These are phyloP conservation scores for Cordyceps pruinosa DNA, from an alignment of 2,329 filamentous ascomycete species.

Conservation along the genomic window DNA sequence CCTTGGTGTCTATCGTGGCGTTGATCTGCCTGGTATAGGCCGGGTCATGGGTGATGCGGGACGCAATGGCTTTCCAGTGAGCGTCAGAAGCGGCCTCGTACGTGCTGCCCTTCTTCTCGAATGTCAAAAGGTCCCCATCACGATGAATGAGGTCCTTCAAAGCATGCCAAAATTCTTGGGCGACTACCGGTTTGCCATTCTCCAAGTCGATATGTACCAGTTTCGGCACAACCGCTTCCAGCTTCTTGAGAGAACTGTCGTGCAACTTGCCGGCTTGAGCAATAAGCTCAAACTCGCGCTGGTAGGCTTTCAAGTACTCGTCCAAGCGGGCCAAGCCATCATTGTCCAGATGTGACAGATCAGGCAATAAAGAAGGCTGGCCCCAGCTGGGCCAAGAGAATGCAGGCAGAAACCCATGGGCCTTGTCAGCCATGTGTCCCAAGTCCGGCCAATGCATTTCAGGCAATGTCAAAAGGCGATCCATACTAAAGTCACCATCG, in stretches of 20 bases:
- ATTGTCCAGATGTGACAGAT: slow-evolving; percentile 12
- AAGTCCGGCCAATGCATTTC: slow-evolving; percentile 15
- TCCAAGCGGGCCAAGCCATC: slow-evolving; percentile 18
- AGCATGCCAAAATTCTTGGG: slow-evolving; percentile 59
- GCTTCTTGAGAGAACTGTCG: slow-evolving; percentile 31
- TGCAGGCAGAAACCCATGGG: slow-evolving; percentile 12
- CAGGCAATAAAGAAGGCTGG: not conserved
- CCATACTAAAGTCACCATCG: slow-evolving; percentile 9
- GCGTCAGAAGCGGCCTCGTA: slow-evolving; percentile 36
- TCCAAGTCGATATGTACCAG: slow-evolving; percentile 47
- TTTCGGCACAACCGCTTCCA: slow-evolving; percentile 48
- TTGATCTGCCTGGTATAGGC: slow-evolving; percentile 23
- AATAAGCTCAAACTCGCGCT: slow-evolving; percentile 25
- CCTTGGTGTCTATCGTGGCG: slow-evolving; percentile 18
- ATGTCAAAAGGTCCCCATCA: slow-evolving; percentile 40
- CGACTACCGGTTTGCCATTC: slow-evolving; percentile 47
- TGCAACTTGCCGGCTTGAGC: slow-evolving; percentile 28
- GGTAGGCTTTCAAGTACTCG: slow-evolving; percentile 21
- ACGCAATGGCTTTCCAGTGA: slow-evolving; percentile 40
- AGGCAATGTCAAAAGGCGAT: slow-evolving; percentile 1
- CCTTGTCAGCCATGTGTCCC: slow-evolving; percentile 14
- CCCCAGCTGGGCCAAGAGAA: slow-evolving; percentile 9
- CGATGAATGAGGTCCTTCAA: slow-evolving; percentile 47
- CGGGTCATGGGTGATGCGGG: slow-evolving; percentile 32
- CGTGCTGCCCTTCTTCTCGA: slow-evolving; percentile 34